Percentiles rank a stretch among this genome's conserved stretches.
These are phyloP conservation scores for Arctium minus DNA, from an alignment of 129 eudicot species.

Conservation along the genomic window DNA sequence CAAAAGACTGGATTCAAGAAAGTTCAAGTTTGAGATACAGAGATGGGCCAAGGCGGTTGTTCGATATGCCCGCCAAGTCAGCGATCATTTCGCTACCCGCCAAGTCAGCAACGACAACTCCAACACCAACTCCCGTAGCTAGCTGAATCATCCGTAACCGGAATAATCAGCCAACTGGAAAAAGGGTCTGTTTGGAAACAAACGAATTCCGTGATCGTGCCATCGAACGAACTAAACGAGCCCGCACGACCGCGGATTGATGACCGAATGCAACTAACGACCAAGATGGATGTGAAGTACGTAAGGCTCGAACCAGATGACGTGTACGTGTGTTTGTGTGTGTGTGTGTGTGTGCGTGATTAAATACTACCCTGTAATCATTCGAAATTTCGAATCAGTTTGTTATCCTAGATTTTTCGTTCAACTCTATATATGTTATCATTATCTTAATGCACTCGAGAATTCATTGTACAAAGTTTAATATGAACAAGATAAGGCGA, in stretches of 20 bases:
- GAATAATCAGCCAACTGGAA: background rate
- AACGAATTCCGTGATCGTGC: background rate
- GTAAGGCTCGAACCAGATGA: background rate
- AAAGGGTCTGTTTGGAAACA: background rate
- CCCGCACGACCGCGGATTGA: background rate
- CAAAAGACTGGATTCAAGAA: slow-evolving; percentile 55
- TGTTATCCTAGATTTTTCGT: background rate
- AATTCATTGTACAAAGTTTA: background rate
- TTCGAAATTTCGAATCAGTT: background rate
- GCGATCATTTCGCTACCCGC: slow-evolving; percentile 46
- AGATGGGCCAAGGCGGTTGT: slow-evolving; percentile 80
- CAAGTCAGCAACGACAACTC: slow-evolving; percentile 43
- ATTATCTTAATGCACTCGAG: slow-evolving; percentile 6
- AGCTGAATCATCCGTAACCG: background rate
- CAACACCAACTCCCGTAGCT: slow-evolving; percentile 30
- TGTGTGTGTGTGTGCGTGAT: no score
- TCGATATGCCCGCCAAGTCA: slow-evolving; percentile 65
- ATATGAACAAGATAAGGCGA: background rate
- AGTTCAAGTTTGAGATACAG: slow-evolving; percentile 57
- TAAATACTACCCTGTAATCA: background rate
- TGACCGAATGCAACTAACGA: background rate
- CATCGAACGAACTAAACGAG: background rate
- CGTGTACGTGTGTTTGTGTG: no score
- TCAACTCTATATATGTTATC: background rate
- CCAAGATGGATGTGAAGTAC: background rate